A percentile compares a stretch with the other conserved stretches of the same genome.
phyloP scores from a whole-genome alignment of 352 stramenopile species.

The Pythium brassicae region DNA sequence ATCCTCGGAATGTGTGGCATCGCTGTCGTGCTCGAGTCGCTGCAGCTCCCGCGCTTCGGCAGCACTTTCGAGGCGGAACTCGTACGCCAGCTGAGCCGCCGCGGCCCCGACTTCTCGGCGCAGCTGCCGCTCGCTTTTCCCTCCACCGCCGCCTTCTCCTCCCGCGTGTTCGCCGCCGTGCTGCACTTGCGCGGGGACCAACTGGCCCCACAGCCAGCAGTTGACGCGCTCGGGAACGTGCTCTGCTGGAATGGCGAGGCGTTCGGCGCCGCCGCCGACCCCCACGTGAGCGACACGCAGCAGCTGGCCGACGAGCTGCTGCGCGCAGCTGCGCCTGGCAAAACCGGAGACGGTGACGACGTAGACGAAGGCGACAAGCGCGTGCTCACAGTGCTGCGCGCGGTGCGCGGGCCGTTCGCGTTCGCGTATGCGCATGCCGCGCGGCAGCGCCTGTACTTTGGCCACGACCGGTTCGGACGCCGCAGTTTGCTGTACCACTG shows the following conservation, averaged over 20 bases:
- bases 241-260: conserved; percentile 95
- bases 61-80: conserved; percentile 11
- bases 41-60: conserved; percentile 2
- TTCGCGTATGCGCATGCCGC: conserved; percentile 70
- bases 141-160: no score
- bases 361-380: conserved; percentile 1
- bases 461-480: conserved; percentile 87
- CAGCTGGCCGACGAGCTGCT: conserved; percentile 45
- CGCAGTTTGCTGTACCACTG: conserved; percentile 82
- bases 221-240: conserved; percentile 55
- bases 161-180: conserved; percentile 81
- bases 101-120: conserved; percentile 28
- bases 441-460: conserved; percentile 82
- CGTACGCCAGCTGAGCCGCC: conserved; percentile 13
- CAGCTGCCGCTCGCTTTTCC: neutral
- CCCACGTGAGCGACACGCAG: conserved; percentile 36
- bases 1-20: conserved; percentile 52
- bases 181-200: conserved; percentile 85
- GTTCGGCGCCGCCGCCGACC: conserved; percentile 31
- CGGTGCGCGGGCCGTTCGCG: conserved; percentile 78
- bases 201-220: conserved; percentile 78
- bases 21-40: conserved; percentile 19
- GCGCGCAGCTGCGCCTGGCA: no score
- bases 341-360: no score
- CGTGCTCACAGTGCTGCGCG: conserved; percentile 32